Base-by-base conservation (phyloP, 306 rosid genomes). In the Quercus bicolor region DNA sequence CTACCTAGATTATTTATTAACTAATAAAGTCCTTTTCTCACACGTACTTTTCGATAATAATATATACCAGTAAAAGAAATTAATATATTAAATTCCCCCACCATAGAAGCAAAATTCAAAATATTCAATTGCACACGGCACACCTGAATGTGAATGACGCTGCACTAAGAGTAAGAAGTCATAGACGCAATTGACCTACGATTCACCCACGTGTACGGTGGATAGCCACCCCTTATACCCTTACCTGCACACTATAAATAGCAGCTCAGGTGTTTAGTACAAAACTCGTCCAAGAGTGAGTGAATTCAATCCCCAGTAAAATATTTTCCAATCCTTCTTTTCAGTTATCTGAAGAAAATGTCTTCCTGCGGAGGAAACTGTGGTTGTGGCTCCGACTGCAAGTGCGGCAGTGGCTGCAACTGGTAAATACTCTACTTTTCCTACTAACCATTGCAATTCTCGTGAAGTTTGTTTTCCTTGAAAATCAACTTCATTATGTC, bases 181-280 rank as follows among this genome's bases (percentile, higher is more conserved):
- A 28, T 26, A 61, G 40, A 62, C 69, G 69, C 69, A 62, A 28
- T 15, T 13, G 69, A 8, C 45, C 13, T 34, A 51, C 24, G 71
- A 70, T 53, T 76, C 72, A 26, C 16, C 82, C 85, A 87, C 86
- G 83, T 84, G 88, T 84, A 64, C 53, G 86, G 88, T 79, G 73
- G 85, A 82, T 56, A 53, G 28, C 13, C 51, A 4, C 80, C 4
- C 69, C 52, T 57, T 71, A 5, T 5, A n/a, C 8, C 73, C 21
- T 51, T 29, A 6, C n/a, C 9, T 51, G 23, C 75, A 1, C 13
- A 0, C 13, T 82, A 79, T 79, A 84, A 77, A 77, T 73, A 57
- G 74, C 53, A 43, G 51, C 0, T 3, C 26, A 61, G 61, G 14
- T 8, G 12, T 61, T 10, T 12, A 8, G 18, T 43, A 31, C 24